These are phyloP conservation scores for Lagerstroemia speciosa DNA, from an alignment of 345 rosid genomes.

Conservation along the genomic window DNA sequence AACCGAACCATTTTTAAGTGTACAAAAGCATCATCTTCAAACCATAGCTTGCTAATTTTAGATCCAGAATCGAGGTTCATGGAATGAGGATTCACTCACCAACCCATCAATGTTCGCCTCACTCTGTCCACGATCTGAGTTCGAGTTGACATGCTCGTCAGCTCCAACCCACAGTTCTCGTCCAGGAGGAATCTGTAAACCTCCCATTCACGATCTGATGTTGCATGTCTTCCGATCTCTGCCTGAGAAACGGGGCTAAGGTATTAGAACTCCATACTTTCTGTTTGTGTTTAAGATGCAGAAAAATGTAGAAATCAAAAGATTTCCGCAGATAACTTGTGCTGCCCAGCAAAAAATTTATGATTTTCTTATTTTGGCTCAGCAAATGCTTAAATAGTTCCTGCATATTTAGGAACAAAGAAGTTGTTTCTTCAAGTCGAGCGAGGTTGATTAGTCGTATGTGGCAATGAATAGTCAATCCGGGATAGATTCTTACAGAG, in stretches of 20 bases:
- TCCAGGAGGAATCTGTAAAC: conserved; percentile 76
- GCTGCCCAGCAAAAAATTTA: background rate
- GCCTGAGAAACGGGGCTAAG: conserved; percentile 30
- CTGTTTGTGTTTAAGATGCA: too few relatives aligned
- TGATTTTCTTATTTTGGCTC: background rate
- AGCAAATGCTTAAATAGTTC: background rate
- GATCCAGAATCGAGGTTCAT: background rate
- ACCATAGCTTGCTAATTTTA: background rate
- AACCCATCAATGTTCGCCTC: conserved; percentile 74
- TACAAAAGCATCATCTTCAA: background rate
- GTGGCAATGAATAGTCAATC: background rate
- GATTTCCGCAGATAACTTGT: too few relatives aligned
- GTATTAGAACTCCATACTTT: background rate
- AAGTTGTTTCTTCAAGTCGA: background rate
- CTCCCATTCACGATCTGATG: conserved; percentile 76
- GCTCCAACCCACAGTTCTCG: conserved; percentile 33
- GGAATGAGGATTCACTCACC: conserved; percentile 24
- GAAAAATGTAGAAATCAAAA: too few relatives aligned
- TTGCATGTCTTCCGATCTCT: conserved; percentile 60
- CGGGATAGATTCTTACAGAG: conserved; percentile 45
- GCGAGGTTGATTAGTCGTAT: background rate
- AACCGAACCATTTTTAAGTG: background rate
- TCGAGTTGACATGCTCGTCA: conserved; percentile 30
- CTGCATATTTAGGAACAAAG: background rate
- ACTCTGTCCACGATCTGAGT: conserved; percentile 59